Conservation (phyloP, 768 basidiomycete species). For the Ephemerocybe angulata region DNA sequence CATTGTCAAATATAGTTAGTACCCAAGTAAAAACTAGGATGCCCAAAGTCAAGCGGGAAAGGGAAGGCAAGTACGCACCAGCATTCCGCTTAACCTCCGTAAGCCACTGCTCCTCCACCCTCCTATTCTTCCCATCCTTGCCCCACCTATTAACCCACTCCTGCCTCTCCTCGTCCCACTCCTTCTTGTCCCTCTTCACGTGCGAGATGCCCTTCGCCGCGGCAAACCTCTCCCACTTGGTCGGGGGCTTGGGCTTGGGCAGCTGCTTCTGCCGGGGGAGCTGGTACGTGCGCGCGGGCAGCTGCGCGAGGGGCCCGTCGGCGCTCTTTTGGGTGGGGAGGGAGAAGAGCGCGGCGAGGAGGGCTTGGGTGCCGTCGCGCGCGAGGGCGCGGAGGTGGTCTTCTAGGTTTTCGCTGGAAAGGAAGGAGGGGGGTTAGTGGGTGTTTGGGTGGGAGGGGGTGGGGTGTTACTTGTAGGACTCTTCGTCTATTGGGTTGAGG, state of each 20-base stretch:
- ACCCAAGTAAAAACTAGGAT: too few relatives aligned
- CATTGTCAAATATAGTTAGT: too few relatives aligned
- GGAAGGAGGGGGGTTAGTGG: background rate
- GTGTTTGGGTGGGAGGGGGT: background rate
- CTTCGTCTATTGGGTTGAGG: constrained; percentile 79
- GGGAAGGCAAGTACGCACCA: constrained; percentile 46
- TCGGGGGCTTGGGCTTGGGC: constrained; percentile 87
- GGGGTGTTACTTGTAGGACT: constrained; percentile 68
- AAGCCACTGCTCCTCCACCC: constrained; percentile 84
- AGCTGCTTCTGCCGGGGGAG: constrained; percentile 91
- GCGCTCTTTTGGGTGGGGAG: constrained; percentile 73
- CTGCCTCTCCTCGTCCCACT: constrained; percentile 94
- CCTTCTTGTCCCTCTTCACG: constrained; percentile 67
- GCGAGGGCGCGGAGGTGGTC: constrained; percentile 75
- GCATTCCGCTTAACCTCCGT: constrained; percentile 86
- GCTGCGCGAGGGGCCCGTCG: constrained; percentile 79
- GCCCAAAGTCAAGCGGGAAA: background rate
- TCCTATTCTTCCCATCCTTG: constrained; percentile 82
- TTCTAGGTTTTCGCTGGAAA: constrained; percentile 67
- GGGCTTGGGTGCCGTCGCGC: constrained; percentile 76
- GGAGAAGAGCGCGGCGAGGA: constrained; percentile 75
- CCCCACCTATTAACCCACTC: constrained; percentile 94
- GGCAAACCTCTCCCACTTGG: constrained; percentile 97
- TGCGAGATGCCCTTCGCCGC: constrained; percentile 91
- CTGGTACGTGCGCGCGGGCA: constrained; percentile 71